phyloP scores from a whole-genome alignment of 257 asterid species.

The Apocynum venetum region DNA sequence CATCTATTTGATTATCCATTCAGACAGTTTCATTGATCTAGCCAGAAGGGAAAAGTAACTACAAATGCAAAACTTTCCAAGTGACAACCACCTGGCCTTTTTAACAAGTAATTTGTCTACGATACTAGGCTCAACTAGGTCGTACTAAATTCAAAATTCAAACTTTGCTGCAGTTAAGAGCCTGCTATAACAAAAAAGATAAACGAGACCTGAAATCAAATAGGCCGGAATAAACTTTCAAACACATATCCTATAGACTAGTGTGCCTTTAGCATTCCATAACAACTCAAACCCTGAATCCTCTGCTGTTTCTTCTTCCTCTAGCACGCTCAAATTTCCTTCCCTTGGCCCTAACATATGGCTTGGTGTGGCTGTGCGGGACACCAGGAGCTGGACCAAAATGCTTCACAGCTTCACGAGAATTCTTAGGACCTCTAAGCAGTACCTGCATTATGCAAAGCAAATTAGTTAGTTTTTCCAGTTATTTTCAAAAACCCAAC shows the following conservation, averaged over 20 bases:
- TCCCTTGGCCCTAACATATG: slow-evolving; percentile 87
- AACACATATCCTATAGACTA: slow-evolving; percentile 13
- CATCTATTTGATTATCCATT: too few species aligned
- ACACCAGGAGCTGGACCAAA: slow-evolving; percentile 99
- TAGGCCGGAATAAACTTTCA: slow-evolving; percentile 6
- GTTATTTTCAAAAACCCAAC: neutral
- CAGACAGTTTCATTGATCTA: neutral
- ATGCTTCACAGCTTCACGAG: slow-evolving; percentile 98
- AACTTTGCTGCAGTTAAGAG: neutral
- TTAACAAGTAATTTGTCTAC: neutral
- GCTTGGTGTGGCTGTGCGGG: slow-evolving; percentile 96
- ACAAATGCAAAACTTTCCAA: neutral
- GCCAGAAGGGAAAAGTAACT: neutral
- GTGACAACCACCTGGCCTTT: neutral
- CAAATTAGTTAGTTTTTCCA: neutral
- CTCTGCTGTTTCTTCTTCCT: slow-evolving; percentile 81
- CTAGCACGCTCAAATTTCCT: slow-evolving; percentile 90
- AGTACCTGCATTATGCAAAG: slow-evolving; percentile 48
- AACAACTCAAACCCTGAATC: slow-evolving; percentile 56
- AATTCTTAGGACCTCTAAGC: slow-evolving; percentile 74
- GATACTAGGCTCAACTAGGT: neutral
- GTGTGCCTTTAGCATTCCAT: slow-evolving; percentile 17
- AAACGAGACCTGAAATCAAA: slow-evolving; percentile 1
- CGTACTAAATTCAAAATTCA: neutral
- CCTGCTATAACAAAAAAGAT: slow-evolving; percentile 8